Conservation (phyloP, 139 green algal species). For the Asterochloris sp. region DNA sequence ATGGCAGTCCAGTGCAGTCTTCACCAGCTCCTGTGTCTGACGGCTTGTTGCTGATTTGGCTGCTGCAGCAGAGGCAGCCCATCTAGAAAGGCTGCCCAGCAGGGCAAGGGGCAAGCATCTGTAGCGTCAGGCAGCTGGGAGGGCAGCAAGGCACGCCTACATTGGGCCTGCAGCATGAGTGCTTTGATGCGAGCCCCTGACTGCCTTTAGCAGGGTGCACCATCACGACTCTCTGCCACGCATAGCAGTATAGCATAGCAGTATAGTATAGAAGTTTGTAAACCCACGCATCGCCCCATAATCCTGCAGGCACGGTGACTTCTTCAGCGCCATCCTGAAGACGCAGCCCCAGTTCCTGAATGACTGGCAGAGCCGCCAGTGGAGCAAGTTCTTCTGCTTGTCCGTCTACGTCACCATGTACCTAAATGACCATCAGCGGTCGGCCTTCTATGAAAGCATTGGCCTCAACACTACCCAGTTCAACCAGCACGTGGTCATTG, state of each 20-base stretch:
- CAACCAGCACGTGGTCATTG: constrained; percentile 98
- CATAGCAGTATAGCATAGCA: background rate
- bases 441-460: constrained; percentile 90
- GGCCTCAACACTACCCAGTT: constrained; percentile 96
- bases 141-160: too few species aligned
- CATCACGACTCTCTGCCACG: background rate
- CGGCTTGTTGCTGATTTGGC: too few species aligned
- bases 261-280: background rate
- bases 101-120: too few species aligned
- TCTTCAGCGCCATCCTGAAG: constrained; percentile 93
- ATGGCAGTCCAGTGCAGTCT: too few species aligned
- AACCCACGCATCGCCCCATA: background rate
- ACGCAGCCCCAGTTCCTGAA: constrained; percentile 73
- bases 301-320: constrained; percentile 78
- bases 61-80: too few species aligned
- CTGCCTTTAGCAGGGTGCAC: too few species aligned
- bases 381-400: constrained; percentile 98
- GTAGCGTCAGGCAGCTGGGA: too few species aligned
- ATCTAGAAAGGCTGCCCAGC: too few species aligned
- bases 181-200: too few species aligned
- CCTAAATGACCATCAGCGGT: constrained; percentile 96
- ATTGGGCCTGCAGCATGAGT: too few species aligned
- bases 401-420: constrained; percentile 99
- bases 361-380: constrained; percentile 72
- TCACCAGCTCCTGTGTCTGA: too few species aligned